Percentiles rank a stretch among this genome's conserved stretches.
These are phyloP conservation scores for Thielaviopsis euricoi DNA, from an alignment of 2,329 filamentous ascomycete genomes.

Conservation along the genomic window DNA sequence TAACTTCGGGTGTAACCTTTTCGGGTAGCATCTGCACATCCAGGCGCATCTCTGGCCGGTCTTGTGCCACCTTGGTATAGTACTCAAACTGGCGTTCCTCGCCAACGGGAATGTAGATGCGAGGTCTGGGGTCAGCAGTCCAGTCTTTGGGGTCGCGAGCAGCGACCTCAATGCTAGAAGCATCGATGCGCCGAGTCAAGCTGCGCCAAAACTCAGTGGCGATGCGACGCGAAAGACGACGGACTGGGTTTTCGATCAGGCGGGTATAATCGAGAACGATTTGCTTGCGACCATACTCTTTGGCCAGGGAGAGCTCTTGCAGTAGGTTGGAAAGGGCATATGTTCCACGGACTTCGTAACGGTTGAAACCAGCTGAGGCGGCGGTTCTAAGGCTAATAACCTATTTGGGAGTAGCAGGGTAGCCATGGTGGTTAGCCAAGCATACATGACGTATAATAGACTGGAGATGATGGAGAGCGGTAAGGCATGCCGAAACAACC, in stretches of 20 bases:
- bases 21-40: constrained; percentile 71
- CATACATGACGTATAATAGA: constrained; percentile 7
- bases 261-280: constrained; percentile 84
- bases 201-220: constrained; percentile 85
- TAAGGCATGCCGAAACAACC: background rate
- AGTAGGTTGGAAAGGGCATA: constrained; percentile 96
- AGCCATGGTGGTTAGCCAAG: constrained; percentile 10
- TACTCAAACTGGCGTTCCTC: constrained; percentile 81
- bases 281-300: constrained; percentile 76
- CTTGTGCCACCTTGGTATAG: constrained; percentile 63
- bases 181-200: constrained; percentile 78
- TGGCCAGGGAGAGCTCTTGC: constrained; percentile 83
- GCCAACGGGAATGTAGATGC: constrained; percentile 77
- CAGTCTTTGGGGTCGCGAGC: constrained; percentile 89
- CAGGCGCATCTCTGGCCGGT: constrained; percentile 67
- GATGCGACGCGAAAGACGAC: constrained; percentile 72
- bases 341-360: constrained; percentile 81
- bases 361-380: constrained; percentile 69
- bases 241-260: constrained; percentile 88
- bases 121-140: constrained; percentile 73
- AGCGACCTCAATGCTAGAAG: constrained; percentile 69
- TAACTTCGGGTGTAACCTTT: constrained; percentile 63
- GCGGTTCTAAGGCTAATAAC: constrained; percentile 72
- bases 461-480: background rate
- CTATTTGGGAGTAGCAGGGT: constrained; percentile 23